phyloP scores from a whole-genome alignment of 2,329 filamentous ascomycete species.

The Xylariaceae sp. region DNA sequence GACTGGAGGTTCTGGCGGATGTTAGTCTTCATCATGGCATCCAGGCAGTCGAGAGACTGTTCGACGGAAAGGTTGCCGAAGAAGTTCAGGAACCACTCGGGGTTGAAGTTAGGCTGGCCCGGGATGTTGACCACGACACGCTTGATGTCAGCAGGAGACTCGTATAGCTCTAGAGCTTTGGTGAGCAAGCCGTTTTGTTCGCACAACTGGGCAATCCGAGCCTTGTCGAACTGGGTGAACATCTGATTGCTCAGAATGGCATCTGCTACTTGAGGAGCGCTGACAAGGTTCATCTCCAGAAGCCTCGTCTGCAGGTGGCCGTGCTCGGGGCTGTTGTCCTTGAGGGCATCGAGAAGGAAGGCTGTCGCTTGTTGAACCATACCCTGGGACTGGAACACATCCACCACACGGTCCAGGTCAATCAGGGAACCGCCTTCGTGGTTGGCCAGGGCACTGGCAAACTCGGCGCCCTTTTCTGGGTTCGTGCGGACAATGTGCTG shows the following conservation, averaged over 20 bases:
- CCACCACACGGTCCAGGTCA: slow-evolving; percentile 89
- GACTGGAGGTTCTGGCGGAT: slow-evolving; percentile 95
- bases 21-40: slow-evolving; percentile 94
- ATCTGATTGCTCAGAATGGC: slow-evolving; percentile 97
- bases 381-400: slow-evolving; percentile 96
- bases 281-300: slow-evolving; percentile 95
- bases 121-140: slow-evolving; percentile 80
- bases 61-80: slow-evolving; percentile 94
- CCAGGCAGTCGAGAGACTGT: slow-evolving; percentile 86
- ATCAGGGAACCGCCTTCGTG: slow-evolving; percentile 82
- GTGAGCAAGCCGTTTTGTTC: slow-evolving; percentile 86
- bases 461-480: slow-evolving; percentile 90
- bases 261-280: slow-evolving; percentile 94
- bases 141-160: slow-evolving; percentile 85
- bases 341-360: slow-evolving; percentile 93
- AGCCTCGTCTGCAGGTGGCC: slow-evolving; percentile 89
- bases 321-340: slow-evolving; percentile 92
- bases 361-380: slow-evolving; percentile 97
- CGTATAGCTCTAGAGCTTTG: slow-evolving; percentile 89
- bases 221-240: slow-evolving; percentile 95
- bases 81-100: slow-evolving; percentile 87
- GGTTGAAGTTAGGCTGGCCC: slow-evolving; percentile 75
- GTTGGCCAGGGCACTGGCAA: slow-evolving; percentile 86
- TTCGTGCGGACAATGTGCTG: slow-evolving; percentile 90
- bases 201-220: slow-evolving; percentile 81